Conservation (phyloP, 2,329 filamentous ascomycete species). For the Fusarium chaquense region DNA sequence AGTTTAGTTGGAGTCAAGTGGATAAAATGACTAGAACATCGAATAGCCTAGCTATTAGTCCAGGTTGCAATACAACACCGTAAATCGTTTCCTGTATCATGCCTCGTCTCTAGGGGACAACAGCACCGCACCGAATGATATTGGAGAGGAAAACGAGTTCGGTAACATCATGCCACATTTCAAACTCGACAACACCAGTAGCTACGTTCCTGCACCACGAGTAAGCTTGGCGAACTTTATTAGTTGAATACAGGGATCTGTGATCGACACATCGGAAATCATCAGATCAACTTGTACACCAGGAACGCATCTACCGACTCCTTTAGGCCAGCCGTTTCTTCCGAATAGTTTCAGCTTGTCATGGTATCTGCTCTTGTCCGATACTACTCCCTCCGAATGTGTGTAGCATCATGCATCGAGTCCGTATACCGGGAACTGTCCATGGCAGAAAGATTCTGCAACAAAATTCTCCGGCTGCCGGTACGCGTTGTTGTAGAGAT, state of each 20-base stretch:
- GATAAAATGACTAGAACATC: no score
- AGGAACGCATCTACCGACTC: neutral
- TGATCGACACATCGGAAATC: neutral
- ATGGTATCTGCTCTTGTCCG: neutral
- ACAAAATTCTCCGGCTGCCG: neutral
- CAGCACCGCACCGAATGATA: no score
- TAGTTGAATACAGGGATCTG: rapidly evolving
- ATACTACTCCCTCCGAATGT: neutral
- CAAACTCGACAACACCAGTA: rapidly evolving
- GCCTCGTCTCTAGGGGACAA: no score
- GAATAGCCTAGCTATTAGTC: no score
- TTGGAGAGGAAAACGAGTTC: no score
- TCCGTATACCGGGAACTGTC: neutral
- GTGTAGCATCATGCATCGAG: neutral
- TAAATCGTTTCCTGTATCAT: no score
- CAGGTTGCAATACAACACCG: no score
- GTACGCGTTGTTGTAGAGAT: neutral
- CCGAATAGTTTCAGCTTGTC: neutral
- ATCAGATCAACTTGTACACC: neutral
- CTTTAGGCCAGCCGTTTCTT: neutral
- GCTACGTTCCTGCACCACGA: neutral
- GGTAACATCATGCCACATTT: neutral
- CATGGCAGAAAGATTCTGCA: no score
- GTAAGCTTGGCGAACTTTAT: neutral
- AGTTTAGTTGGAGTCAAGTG: no score